Base-by-base conservation (phyloP, 352 stramenopile genomes). In the Phytophthora cactorum region DNA sequence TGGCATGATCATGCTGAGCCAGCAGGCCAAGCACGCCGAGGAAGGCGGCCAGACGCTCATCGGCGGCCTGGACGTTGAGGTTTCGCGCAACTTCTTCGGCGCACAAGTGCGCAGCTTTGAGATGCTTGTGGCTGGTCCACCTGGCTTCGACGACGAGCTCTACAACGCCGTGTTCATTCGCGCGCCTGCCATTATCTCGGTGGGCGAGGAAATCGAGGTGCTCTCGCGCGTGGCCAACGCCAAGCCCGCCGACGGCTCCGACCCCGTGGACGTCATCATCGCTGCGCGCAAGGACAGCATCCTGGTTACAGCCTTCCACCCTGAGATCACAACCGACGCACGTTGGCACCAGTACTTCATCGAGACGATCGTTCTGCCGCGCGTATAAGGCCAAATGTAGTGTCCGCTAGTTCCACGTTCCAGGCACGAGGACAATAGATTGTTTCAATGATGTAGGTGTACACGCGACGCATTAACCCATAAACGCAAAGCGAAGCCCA, bases 21-120 rank as follows among this genome's bases (percentile, higher is more conserved):
- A 75, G 84, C 96, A 56, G 66, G 87, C 85, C 59, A 92, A 92
- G 70, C 85, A 93, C 69, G 76, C 76, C 14, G 89, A 98, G 66
- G 77, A 93, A 66, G 91, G 97, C 60, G 96, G 96, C 11, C 95
- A 98, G 74, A 91, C 88, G 41, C 80, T 98, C 46, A 95, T 99
- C 56, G 96, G 96, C 28, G 96, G 96, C n/a, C 81, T 98, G 60
- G 92, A 98, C 75, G 92, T 98, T 56, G 76, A 97, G 49, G 95
- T 98, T n/a, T 98, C 94, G 71, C 85, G 97, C 58, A 99, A 99
- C 80, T 99, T 98, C 74, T 99, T 99, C 66, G 97, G 97, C 58
- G 93, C 93, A 52, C 97, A 99, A 63, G 88, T 98, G 61, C 86
- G 79, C 59, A 86, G 78, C 64, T 89, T 90, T 59, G 82, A 96